Base-by-base conservation (phyloP, 1,284 basidiomycete genomes). In the Chiua sp. region DNA sequence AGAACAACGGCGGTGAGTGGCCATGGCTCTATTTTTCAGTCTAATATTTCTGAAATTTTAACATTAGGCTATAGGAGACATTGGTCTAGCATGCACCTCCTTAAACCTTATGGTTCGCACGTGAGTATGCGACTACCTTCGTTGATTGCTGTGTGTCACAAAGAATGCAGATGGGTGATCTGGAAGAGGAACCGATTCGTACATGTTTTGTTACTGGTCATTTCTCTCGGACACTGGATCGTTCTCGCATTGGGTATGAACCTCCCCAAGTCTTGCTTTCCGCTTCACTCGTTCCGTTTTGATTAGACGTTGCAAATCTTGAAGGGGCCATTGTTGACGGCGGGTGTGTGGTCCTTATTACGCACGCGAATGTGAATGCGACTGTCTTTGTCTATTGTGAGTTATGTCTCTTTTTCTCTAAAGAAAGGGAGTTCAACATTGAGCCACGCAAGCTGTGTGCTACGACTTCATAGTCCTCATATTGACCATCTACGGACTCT, bases 41-140 rank as follows among this genome's bases (percentile, higher is more conserved):
- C 18, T 8, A 13, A 8, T 20, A 18, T 44, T 53, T 39, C 10
- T 59, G 15, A 67, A 30, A 7, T 16, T 44, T 16, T 32, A 18
- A 26, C 23, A 5, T 35, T 42, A 68, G 66, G 2, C 66, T 7
- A 8, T 30, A 15, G 62, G 44, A 16, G 49, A 58, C 51, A 37
- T 62, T 18, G 54, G 57, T 35, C 28, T 70, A 11, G 68, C 57
- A 18, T 61, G 53, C 50, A 28, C 47, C 23, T 59, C 66, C 3
- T 53, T 48, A 39, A 68, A 68, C 32, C 35, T 68, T 33, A 66
- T 68, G 68, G 60, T 68, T 55, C 67, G 66, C 54, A 62, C 70
- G 71, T 68, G 54, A 39, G 70, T 49, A 23, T 4, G 20, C 8
- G 4, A 22, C 30, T 12, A 22, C 3, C 30, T 8, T 42, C 18